These are phyloP conservation scores for Hyphopichia khmerensis DNA, from an alignment of 1,139 yeast genomes.

Conservation along the genomic window DNA sequence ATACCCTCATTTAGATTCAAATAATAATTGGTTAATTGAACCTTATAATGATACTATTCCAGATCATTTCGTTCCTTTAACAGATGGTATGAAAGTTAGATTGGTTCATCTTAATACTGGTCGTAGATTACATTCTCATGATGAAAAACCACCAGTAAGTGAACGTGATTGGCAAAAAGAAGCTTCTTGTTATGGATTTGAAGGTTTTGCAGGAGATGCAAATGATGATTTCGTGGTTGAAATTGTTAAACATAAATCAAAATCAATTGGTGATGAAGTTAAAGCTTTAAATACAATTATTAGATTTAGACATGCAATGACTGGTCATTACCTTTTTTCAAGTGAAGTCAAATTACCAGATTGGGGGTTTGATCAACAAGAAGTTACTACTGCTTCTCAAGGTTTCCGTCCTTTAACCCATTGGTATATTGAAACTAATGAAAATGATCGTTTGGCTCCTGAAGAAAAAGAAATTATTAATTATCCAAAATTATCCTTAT, in stretches of 20 bases:
- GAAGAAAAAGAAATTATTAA: slow-evolving; percentile 36
- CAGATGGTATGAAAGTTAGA: slow-evolving; percentile 79
- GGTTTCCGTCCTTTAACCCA: slow-evolving; percentile 73
- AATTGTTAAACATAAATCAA: slow-evolving; percentile 63
- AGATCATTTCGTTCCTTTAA: slow-evolving; percentile 59
- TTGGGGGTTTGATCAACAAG: slow-evolving; percentile 97
- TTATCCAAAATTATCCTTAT: slow-evolving; percentile 64
- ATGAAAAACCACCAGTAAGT: slow-evolving; percentile 89
- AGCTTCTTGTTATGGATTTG: slow-evolving; percentile 86
- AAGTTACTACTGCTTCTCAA: slow-evolving; percentile 86
- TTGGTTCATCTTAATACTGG: slow-evolving; percentile 66
- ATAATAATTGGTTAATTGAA: slow-evolving; percentile 85
- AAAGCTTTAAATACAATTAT: slow-evolving; percentile 82
- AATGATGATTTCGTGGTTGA: slow-evolving; percentile 95
- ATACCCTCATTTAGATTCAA: slow-evolving; percentile 87
- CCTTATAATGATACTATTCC: slow-evolving; percentile 56
- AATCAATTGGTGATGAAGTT: slow-evolving; percentile 52
- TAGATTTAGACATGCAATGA: slow-evolving; percentile 84
- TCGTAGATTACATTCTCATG: slow-evolving; percentile 93
- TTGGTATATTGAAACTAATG: slow-evolving; percentile 88
- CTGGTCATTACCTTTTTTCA: slow-evolving; percentile 88
- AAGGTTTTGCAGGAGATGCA: slow-evolving; percentile 90
- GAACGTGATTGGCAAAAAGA: slow-evolving; percentile 97
- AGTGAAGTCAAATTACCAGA: slow-evolving; percentile 83
- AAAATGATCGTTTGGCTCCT: slow-evolving; percentile 32